Percentiles rank a stretch among this genome's conserved stretches.
Conservation (phyloP, 495 filamentous ascomycete species). For the Astrocystis sublimbata region DNA sequence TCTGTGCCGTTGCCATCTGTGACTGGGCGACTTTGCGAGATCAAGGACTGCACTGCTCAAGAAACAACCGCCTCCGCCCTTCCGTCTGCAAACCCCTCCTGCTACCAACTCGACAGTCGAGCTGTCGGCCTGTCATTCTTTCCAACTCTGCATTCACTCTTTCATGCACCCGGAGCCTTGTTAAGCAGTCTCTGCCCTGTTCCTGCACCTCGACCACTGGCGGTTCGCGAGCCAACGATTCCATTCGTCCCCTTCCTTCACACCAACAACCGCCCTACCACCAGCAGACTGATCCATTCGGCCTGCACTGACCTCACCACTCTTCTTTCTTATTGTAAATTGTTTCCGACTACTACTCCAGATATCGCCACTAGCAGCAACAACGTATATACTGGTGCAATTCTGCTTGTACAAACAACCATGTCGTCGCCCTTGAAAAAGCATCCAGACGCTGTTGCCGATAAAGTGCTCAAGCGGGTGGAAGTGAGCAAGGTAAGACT, state of each 20-base stretch:
- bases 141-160: conserved; percentile 1
- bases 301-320: conserved; percentile 18
- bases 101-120: conserved; percentile 3
- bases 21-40: background rate
- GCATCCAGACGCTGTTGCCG: conserved; percentile 66
- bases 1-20: background rate
- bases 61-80: background rate
- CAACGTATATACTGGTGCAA: conserved; percentile 12
- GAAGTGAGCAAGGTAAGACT: conserved; percentile 80
- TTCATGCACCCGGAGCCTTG: background rate
- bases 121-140: conserved; percentile 4
- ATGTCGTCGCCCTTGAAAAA: conserved; percentile 61
- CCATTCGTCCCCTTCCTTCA: conserved; percentile 29
- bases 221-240: conserved; percentile 18
- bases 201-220: background rate
- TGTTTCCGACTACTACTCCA: conserved; percentile 26
- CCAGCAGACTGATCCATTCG: conserved; percentile 35
- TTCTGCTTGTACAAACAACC: conserved; percentile 33
- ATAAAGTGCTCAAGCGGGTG: conserved; percentile 68
- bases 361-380: conserved; percentile 20
- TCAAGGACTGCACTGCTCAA: background rate
- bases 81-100: background rate
- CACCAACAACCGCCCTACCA: conserved; percentile 41
- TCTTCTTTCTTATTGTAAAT: conserved; percentile 11
- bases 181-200: background rate